A percentile compares a stretch with the other conserved stretches of the same genome.
These are phyloP conservation scores for Termitomyces eurrhizus DNA, from an alignment of 768 basidiomycete genomes.

Conservation along the genomic window DNA sequence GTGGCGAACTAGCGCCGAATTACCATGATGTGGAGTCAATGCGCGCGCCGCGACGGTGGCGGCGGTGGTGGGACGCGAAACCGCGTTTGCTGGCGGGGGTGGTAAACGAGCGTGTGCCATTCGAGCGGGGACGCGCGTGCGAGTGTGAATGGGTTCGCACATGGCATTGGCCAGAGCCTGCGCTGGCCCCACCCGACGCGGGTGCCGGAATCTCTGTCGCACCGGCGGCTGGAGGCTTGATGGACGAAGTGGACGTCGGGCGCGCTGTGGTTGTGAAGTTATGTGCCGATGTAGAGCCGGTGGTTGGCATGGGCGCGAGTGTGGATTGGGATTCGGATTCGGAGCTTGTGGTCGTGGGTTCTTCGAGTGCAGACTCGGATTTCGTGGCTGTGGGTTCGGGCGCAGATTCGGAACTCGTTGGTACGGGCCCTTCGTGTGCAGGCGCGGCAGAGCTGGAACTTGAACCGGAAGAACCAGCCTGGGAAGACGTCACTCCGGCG, in stretches of 20 bases:
- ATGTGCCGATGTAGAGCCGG: neutral
- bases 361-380: neutral
- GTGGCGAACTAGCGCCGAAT: neutral
- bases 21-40: conserved; percentile 4
- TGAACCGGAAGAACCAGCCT: neutral
- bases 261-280: neutral
- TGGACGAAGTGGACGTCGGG: neutral
- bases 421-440: neutral
- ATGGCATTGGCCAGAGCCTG: neutral
- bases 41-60: neutral
- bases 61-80: neutral
- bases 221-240: neutral
- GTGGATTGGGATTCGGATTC: neutral
- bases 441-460: neutral
- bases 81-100: neutral
- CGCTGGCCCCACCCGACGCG: neutral
- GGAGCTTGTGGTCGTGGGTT: neutral
- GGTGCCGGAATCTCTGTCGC: neutral
- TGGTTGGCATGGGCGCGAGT: neutral
- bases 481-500: neutral
- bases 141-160: neutral
- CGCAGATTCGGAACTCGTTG: neutral
- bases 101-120: neutral
- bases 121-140: neutral
- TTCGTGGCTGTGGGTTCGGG: neutral